A percentile compares a stretch with the other conserved stretches of the same genome.
Evolutionary conservation across 768 basidiomycete genomes (phyloP).

Genomic region (Auriscalpium microsporum): DNA sequence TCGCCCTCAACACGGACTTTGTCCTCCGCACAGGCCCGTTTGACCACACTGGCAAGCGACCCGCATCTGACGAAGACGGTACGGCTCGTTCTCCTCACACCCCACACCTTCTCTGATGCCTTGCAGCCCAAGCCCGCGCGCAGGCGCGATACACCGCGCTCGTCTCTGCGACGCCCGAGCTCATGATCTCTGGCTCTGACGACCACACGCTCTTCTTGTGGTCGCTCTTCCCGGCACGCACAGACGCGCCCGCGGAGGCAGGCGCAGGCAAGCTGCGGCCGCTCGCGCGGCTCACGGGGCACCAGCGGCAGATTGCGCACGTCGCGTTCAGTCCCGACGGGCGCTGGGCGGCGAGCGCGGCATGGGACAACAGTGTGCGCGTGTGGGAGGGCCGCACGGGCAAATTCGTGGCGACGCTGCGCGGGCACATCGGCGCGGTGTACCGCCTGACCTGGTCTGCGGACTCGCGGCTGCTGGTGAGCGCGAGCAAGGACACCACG

Average conservation of each 20-base stretch:
- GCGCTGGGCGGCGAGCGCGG: conserved; percentile 82
- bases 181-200: conserved; percentile 92
- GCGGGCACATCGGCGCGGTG: conserved; percentile 91
- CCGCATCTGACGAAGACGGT: conserved; percentile 81
- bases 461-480: conserved; percentile 85
- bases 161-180: conserved; percentile 57
- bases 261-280: conserved; percentile 53
- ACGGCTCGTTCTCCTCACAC: conserved; percentile 8
- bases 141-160: conserved; percentile 69
- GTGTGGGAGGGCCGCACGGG: conserved; percentile 83
- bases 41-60: conserved; percentile 77
- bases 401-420: conserved; percentile 82
- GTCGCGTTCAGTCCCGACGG: conserved; percentile 95
- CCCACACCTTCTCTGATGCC: not conserved
- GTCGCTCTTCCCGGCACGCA: conserved; percentile 59
- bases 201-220: conserved; percentile 98
- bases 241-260: conserved; percentile 27
- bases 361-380: conserved; percentile 85
- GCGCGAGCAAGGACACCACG: conserved; percentile 93
- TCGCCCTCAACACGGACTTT: conserved; percentile 93
- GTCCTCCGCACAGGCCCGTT: conserved; percentile 91
- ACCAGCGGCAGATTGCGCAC: conserved; percentile 90
- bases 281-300: conserved; percentile 76
- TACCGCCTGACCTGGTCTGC: conserved; percentile 95
- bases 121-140: conserved; percentile 65